Evolutionary conservation across 345 rosid species (phyloP).

Genomic region (Clausena lansium): DNA sequence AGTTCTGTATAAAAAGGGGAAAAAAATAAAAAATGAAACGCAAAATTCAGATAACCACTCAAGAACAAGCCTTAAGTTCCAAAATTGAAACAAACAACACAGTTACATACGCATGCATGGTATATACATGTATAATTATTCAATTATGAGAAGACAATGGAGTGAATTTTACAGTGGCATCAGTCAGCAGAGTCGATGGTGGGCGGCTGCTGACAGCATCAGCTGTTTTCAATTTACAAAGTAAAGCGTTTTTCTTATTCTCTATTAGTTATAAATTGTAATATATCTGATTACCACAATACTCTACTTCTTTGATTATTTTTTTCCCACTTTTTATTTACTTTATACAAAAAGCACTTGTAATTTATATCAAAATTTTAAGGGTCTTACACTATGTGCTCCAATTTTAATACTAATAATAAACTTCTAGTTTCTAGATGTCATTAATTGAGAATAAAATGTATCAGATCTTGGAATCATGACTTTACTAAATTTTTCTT

Average conservation of each 20-base stretch:
- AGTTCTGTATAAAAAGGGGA: neutral
- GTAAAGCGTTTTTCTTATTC: neutral
- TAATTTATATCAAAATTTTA: no score
- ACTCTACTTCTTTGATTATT: neutral
- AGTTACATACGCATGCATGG: neutral
- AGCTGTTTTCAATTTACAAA: neutral
- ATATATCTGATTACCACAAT: neutral
- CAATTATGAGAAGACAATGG: neutral
- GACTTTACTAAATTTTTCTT: no score
- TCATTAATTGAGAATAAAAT: no score
- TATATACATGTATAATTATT: neutral
- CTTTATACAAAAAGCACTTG: neutral
- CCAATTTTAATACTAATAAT: no score
- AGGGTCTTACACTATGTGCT: no score
- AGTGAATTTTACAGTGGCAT: neutral
- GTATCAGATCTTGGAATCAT: no score
- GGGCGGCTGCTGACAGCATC: neutral
- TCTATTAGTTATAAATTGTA: no score
- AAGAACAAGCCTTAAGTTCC: neutral
- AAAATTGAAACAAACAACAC: neutral
- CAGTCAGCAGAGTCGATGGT: neutral
- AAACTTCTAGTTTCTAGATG: no score
- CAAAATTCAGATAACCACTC: neutral
- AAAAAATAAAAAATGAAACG: neutral
- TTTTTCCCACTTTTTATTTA: neutral